Evolutionary conservation across 352 stramenopile genomes (phyloP), one percentile per base, ranked within the genome.

Genomic region (Globisporangium abappressorium): DNA sequence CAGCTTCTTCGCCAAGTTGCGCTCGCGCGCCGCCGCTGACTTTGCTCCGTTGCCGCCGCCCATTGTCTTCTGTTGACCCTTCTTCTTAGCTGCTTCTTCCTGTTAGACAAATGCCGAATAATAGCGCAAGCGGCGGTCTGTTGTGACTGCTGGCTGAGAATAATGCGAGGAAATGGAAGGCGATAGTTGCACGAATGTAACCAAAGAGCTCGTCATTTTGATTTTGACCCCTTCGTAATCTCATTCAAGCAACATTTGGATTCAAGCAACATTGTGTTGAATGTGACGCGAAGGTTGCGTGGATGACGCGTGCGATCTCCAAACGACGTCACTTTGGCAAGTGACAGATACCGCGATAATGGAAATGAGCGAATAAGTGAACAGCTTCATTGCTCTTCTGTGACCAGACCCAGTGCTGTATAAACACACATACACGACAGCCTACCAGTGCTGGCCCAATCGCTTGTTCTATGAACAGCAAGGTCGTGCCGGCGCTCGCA

Each of bases 41-140:
- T 95, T 95, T 58, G 90, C 82, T 73, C 87, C 87, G 72, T 95
- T 95, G 51, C 87, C 87, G 71, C 87, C 87, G 68, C 87, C 87
- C 87, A 95, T 94, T 14, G 28, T 5, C 7, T 51, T 51, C 15
- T 51, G 15, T 51, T 24, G 20, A 28, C 22, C 14, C 22, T 26
- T 18, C 1, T 61, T 46, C 26, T 12, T 15, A n/a, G 9, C 12
- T 61, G 55, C 30, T 61, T 60, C 11, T 46, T 41, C 14, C 20
- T 60, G 9, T 3, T 58, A 24, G 55, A 20, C 18, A 61, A 61
- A 28, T 47, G 55, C 28, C 7, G 7, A 41, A 33, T 46, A 46
- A 46, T n/a, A 11, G 53, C 22, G 9, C 36, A 46, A 46, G 33
- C 33, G 33, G 33, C 8, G 38, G 38, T 46, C 38, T 1, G 6